Base-by-base conservation (phyloP, 148 eudicot species). In the Amaranthus cruentus region DNA sequence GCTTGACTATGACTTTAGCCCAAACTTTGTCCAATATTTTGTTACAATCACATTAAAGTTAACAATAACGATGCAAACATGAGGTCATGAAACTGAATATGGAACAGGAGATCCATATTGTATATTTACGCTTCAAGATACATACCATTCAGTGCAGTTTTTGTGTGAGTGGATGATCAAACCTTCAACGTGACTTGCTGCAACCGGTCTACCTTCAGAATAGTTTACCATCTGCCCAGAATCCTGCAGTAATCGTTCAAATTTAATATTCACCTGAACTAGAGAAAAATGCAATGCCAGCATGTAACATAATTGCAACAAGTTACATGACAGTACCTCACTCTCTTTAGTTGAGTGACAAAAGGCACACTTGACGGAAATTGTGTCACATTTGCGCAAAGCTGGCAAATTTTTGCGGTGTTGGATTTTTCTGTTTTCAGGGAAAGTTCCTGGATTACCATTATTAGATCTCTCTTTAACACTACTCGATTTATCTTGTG, bases 121-220 rank as follows among this genome's bases (percentile, higher is more conserved):
- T 13, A 13, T 53, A 28, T 18, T 9, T 6, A 58, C 43, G 8
- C 68, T 12, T 50, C 50, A 68, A 51, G 76, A 7, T 63, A 66
- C 69, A 28, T 88, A 95, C 97, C 99, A 92, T 84, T 91, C 97
- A 9, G 90, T 69, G 72, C 99, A 95, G 78, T 78, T 81, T 76
- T 83, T 90, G 81, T 95, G 99, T 2, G 85, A 85, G 73, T 87
- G 94, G 66, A 90, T 81, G 76, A 87, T 78, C 52, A 78, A 68
- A 70, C 77, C 89, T 68, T 83, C 89, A 54, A 54, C 66, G 64
- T 82, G 70, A 84, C 80, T 82, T 47, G 75, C 81, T 43, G 82
- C 48, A 68, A 91, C 93, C 62, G 85, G 86, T 80, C 84, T 90
- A 71, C 99, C 96, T 60, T 84, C 73, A 68, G 82, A 77, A 73